Base-by-base conservation (phyloP, 345 rosid species). In the Salix udensis region DNA sequence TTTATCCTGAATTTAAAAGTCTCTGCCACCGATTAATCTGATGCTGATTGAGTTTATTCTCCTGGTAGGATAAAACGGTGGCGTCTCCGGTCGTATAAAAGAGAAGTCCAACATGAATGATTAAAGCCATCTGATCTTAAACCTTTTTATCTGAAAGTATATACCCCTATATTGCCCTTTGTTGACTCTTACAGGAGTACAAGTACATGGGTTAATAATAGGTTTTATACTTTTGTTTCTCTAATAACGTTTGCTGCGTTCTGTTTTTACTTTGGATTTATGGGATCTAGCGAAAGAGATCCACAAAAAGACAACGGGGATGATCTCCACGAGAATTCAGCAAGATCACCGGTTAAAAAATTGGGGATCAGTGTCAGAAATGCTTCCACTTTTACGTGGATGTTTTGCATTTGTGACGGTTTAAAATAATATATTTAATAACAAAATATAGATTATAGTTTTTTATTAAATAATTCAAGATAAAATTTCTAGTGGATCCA, bases 61-160 rank as follows among this genome's bases (percentile, higher is more conserved):
- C 24, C 64, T 3, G 24, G 11, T 9, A 24, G 23, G 28, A 58
- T 23, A n/a, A 3, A 42, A 42, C 24, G 10, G 28, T 23, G 67
- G 26, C 24, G 19, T 7, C 12, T 65, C 24, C 23, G 48, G 46
- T 42, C 74, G 64, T 69, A 8, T 18, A 34, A 70, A 58, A 60
- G 66, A 19, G 78, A 81, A 61, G 79, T 76, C 66, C 26, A 68
- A 37, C 55, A 65, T 61, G 40, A 77, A 83, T 79, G 74, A 81
- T 81, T 77, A 81, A 74, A 81, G 82, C 28, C 34, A 60, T 67
- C 48, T 42, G 13, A 74, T 71, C 40, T 16, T 11, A 31, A 50
- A 61, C 58, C 68, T 79, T 61, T 44, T 61, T 16, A 48, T 44
- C 70, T 46, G 65, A 61, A 67, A 68, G 80, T 71, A 76, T 73